phyloP scores from a whole-genome alignment of 192 early-diverging fungal species.

The Backusella tuberculispora region DNA sequence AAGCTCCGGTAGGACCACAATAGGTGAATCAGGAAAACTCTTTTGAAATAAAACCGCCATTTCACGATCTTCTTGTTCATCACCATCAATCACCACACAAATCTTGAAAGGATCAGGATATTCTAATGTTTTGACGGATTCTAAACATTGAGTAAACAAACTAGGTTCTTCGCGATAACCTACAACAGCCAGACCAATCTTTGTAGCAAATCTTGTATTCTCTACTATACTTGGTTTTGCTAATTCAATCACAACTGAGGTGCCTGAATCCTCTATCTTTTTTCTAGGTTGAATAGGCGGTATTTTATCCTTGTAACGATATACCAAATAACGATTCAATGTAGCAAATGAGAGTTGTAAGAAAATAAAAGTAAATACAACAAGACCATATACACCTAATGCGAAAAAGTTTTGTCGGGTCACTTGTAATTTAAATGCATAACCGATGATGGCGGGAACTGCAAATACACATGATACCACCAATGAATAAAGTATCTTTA shows the following conservation, averaged over 20 bases:
- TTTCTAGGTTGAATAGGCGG: neutral
- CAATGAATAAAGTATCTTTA: slow-evolving; percentile 43
- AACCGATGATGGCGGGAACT: slow-evolving; percentile 39
- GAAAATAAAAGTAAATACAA: slow-evolving; percentile 41
- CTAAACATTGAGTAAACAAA: slow-evolving; percentile 37
- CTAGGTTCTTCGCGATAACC: slow-evolving; percentile 42
- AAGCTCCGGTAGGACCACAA: slow-evolving; percentile 27
- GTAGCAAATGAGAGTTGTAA: slow-evolving; percentile 43
- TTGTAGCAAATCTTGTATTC: slow-evolving; percentile 22
- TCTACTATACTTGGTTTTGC: neutral
- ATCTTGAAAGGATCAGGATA: slow-evolving; percentile 38
- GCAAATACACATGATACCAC: slow-evolving; percentile 37
- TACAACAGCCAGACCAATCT: slow-evolving; percentile 39
- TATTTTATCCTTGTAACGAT: slow-evolving; percentile 16
- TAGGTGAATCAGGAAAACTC: slow-evolving; percentile 25
- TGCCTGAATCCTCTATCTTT: neutral
- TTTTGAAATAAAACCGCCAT: slow-evolving; percentile 43
- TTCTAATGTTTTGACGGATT: slow-evolving; percentile 37
- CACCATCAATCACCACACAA: slow-evolving; percentile 42
- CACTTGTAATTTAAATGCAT: slow-evolving; percentile 30
- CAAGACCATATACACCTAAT: slow-evolving; percentile 42
- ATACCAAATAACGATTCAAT: slow-evolving; percentile 30
- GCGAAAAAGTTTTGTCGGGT: slow-evolving; percentile 24
- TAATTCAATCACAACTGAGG: neutral
- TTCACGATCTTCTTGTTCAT: slow-evolving; percentile 36